A percentile compares a stretch with the other conserved stretches of the same genome.
Evolutionary conservation across 805 yeast genomes (phyloP).

Genomic region (Saturnispora sekii): DNA sequence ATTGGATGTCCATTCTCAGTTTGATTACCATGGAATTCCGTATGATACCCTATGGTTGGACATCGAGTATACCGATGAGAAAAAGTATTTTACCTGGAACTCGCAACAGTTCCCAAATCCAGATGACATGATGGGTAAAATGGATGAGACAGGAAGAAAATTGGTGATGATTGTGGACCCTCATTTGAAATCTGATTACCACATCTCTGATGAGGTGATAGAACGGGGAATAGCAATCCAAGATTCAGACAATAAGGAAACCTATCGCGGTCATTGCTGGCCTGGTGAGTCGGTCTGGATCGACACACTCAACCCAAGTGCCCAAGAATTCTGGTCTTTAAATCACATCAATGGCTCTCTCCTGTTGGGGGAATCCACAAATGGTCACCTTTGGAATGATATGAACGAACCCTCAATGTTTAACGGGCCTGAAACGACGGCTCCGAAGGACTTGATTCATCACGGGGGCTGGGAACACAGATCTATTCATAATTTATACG

Average conservation of each 20-base stretch:
- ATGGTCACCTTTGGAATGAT: conserved; percentile 89
- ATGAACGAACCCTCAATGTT: conserved; percentile 98
- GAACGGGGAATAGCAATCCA: conserved; percentile 40
- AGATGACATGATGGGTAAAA: conserved; percentile 48
- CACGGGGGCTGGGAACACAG: conserved; percentile 82
- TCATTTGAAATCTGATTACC: conserved; percentile 68
- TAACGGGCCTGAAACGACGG: conserved; percentile 87
- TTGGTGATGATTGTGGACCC: conserved; percentile 87
- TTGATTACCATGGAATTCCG: conserved; percentile 71
- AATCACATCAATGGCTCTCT: conserved; percentile 38
- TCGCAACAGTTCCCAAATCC: conserved; percentile 66
- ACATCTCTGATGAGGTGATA: conserved; percentile 45
- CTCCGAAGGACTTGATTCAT: conserved; percentile 76
- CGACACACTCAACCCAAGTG: conserved; percentile 64
- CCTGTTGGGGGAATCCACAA: conserved; percentile 43
- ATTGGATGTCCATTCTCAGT: conserved; percentile 51
- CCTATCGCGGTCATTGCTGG: conserved; percentile 88
- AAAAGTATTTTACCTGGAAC: conserved; percentile 91
- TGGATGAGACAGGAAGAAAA: conserved; percentile 68
- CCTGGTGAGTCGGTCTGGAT: conserved; percentile 96
- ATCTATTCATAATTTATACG: conserved; percentile 81
- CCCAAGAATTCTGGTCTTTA: conserved; percentile 49
- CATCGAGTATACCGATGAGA: conserved; percentile 79
- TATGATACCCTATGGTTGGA: conserved; percentile 93
- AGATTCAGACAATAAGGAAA: conserved; percentile 34